Conservation (phyloP, 768 basidiomycete genomes). For the Lactarius pseudohatsudake region DNA sequence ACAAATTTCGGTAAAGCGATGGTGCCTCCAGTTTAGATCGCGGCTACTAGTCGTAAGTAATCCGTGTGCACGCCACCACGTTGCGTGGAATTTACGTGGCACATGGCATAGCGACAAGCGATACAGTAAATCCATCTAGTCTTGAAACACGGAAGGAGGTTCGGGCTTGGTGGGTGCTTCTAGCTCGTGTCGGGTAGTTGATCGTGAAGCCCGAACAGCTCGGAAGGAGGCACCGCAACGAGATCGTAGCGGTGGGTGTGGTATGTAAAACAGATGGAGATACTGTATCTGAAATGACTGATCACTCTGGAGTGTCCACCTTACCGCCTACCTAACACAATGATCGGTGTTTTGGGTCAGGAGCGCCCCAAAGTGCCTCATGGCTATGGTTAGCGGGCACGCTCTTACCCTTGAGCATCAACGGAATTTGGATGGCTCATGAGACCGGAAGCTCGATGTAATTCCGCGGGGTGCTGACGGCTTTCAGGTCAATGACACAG, state of each 20-base stretch:
- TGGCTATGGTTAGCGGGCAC: neutral
- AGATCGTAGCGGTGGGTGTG: neutral
- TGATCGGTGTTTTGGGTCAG: slow-evolving; percentile 2
- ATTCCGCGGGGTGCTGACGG: neutral
- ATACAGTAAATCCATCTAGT: neutral
- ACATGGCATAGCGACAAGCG: neutral
- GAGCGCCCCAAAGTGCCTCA: slow-evolving; percentile 2
- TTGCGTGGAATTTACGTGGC: slow-evolving; percentile 1
- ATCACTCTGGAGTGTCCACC: neutral
- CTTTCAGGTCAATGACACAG: neutral
- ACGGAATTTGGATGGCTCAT: neutral
- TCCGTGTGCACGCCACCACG: neutral
- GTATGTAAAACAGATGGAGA: neutral
- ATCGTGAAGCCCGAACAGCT: neutral
- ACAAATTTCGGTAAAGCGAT: neutral
- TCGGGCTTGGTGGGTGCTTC: neutral
- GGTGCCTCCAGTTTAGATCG: neutral
- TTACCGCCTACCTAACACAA: slow-evolving; percentile 10
- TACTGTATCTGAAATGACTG: neutral
- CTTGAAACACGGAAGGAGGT: neutral
- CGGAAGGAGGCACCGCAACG: neutral
- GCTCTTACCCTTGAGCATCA: neutral
- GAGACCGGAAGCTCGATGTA: neutral
- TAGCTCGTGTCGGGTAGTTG: neutral
- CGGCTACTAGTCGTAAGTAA: neutral